Conservation (phyloP, 768 basidiomycete species). For the Hemileccinum rubropunctum region DNA sequence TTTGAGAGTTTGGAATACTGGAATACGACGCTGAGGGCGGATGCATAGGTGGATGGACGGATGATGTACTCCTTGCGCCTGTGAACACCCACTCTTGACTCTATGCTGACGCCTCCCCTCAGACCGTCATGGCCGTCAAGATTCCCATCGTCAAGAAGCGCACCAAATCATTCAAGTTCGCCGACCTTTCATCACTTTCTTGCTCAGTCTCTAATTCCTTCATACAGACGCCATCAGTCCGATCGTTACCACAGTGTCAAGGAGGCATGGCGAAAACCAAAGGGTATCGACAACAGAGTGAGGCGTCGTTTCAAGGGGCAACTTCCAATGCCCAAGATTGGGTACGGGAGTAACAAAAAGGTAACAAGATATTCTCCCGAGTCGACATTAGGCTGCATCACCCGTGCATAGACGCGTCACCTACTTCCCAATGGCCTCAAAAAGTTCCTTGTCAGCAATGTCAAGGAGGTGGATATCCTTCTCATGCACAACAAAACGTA, state of each 20-base stretch:
- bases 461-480: conserved; percentile 90
- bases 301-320: conserved; percentile 95
- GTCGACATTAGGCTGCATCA: conserved; percentile 2
- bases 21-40: conserved; percentile 12
- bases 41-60: conserved; percentile 21
- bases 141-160: conserved; percentile 92
- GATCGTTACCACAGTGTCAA: conserved; percentile 97
- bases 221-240: conserved; percentile 89
- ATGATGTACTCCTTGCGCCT: conserved; percentile 14
- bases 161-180: conserved; percentile 94
- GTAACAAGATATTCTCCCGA: conserved; percentile 40
- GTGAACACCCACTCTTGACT: conserved; percentile 1
- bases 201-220: conserved; percentile 12
- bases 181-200: conserved; percentile 15
- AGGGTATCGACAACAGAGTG: conserved; percentile 99
- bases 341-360: conserved; percentile 81
- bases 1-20: not conserved
- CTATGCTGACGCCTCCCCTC: conserved; percentile 13
- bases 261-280: conserved; percentile 99
- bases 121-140: conserved; percentile 47
- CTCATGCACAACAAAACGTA: conserved; percentile 98
- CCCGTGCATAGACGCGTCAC: conserved; percentile 70
- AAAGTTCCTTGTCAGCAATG: conserved; percentile 93
- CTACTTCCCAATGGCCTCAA: conserved; percentile 94
- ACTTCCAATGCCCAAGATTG: conserved; percentile 89